Percentiles rank a stretch among this genome's conserved stretches.
Evolutionary conservation across 1,139 yeast species (phyloP).

Genomic region (Taiozyma sp.): DNA sequence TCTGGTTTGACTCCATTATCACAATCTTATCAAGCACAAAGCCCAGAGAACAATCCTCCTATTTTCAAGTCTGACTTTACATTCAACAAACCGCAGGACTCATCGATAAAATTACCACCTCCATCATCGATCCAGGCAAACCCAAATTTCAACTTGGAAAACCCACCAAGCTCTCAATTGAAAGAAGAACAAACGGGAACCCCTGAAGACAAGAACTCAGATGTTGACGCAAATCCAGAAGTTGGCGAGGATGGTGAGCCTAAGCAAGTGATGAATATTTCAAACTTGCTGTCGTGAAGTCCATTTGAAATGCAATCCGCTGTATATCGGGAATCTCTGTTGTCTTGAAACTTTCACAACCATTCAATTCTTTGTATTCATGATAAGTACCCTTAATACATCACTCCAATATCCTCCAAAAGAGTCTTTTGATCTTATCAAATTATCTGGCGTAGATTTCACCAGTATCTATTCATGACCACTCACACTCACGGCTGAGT

Average conservation of each 20-base stretch:
- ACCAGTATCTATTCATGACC: no score
- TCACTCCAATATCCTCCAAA: background rate
- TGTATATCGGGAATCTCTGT: background rate
- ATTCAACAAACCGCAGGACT: conserved; percentile 3
- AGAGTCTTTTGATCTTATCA: background rate
- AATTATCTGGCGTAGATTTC: no score
- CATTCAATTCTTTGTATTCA: background rate
- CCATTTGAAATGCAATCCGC: background rate
- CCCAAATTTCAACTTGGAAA: conserved; percentile 5
- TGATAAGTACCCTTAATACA: background rate
- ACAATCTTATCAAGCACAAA: conserved; percentile 3
- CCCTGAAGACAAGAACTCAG: background rate
- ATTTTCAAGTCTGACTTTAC: conserved; percentile 5
- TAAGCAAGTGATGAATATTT: conserved; percentile 21
- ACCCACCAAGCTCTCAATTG: background rate
- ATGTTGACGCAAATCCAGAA: background rate
- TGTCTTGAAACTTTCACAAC: background rate
- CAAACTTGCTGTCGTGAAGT: conserved; percentile 14
- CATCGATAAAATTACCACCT: conserved; percentile 13
- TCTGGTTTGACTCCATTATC: conserved; percentile 13
- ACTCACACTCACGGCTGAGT: no score
- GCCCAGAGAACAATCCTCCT: background rate
- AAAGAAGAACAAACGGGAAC: background rate
- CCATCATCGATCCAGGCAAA: conserved; percentile 14
- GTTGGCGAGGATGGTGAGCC: conserved; percentile 3